A percentile compares a stretch with the other conserved stretches of the same genome.
These are phyloP conservation scores for Arthrobotrys megalospora DNA, from an alignment of 2,329 filamentous ascomycete species.

Conservation along the genomic window DNA sequence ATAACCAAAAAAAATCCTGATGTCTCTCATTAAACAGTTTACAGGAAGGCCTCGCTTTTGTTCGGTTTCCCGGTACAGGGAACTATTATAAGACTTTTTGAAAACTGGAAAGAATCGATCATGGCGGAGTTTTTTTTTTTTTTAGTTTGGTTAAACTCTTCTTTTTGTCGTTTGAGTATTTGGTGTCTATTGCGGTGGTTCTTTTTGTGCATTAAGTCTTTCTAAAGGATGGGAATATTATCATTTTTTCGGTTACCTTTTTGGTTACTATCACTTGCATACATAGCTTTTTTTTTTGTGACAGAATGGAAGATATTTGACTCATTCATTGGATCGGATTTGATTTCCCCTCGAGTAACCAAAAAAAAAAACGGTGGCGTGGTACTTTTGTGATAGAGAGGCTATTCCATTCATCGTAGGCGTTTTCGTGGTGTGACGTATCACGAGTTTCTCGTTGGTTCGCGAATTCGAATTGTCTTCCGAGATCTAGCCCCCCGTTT, in stretches of 20 bases:
- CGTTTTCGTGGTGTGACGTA: slow-evolving; percentile 21
- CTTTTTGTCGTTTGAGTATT: neutral
- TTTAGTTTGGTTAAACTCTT: neutral
- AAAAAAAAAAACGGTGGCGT: slow-evolving; percentile 2
- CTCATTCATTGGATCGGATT: slow-evolving; percentile 5
- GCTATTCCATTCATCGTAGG: neutral
- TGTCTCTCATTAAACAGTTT: slow-evolving; percentile 39
- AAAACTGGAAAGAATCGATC: slow-evolving; percentile 2
- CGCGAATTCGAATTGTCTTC: slow-evolving; percentile 3
- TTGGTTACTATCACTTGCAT: neutral
- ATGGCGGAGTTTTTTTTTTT: slow-evolving; percentile 3
- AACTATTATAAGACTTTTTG: neutral
- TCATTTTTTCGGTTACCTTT: neutral
- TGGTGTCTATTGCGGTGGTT: slow-evolving; percentile 9
- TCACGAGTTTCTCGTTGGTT: neutral
- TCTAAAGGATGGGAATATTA: neutral
- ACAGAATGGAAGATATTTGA: slow-evolving; percentile 6
- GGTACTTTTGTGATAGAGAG: slow-evolving; percentile 18
- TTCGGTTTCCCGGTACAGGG: slow-evolving; percentile 9
- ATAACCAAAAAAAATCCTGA: slow-evolving; percentile 1
- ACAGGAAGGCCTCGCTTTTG: slow-evolving; percentile 42
- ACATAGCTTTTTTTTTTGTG: neutral
- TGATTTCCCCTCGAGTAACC: neutral
- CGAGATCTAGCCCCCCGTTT: slow-evolving; percentile 1
- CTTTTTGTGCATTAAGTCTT: neutral